Evolutionary conservation across 2,329 filamentous ascomycete genomes (phyloP).

Genomic region (Paracoccidioides lutzii): DNA sequence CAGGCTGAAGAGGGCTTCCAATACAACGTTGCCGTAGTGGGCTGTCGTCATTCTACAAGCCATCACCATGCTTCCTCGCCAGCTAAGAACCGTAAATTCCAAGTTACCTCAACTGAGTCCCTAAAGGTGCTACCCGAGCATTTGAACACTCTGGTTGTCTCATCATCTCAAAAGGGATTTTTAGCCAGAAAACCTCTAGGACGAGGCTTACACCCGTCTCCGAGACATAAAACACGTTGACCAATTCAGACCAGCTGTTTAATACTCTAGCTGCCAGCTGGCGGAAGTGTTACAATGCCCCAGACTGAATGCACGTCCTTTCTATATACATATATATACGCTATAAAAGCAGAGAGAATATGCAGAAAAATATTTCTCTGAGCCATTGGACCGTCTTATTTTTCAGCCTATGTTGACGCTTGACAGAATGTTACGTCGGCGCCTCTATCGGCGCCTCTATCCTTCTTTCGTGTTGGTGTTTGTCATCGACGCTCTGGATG

Average conservation of each 20-base stretch:
- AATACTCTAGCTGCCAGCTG: conserved; percentile 2
- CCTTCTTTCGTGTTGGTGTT: conserved; percentile 8
- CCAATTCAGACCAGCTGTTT: conserved; percentile 3
- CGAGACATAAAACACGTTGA: neutral
- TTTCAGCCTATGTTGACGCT: conserved; percentile 12
- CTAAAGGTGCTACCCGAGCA: neutral
- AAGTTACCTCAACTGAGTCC: too few species aligned
- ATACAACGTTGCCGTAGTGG: too few species aligned
- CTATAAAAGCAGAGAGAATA: conserved; percentile 17
- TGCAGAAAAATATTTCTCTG: conserved; percentile 11
- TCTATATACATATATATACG: too few species aligned
- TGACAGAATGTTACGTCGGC: neutral
- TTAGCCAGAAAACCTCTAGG: neutral
- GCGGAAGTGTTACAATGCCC: conserved; percentile 12
- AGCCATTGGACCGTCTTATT: conserved; percentile 17
- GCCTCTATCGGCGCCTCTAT: neutral
- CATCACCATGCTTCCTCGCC: too few species aligned
- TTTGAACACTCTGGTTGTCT: neutral
- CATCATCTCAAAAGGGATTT: neutral
- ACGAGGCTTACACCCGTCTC: neutral
- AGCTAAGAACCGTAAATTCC: too few species aligned
- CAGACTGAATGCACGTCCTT: conserved; percentile 11
- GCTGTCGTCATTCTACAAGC: too few species aligned
- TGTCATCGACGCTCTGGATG: conserved; percentile 20
- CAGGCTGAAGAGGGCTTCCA: neutral